Evolutionary conservation across 768 basidiomycete species (phyloP).

Genomic region (Trametes punicea): DNA sequence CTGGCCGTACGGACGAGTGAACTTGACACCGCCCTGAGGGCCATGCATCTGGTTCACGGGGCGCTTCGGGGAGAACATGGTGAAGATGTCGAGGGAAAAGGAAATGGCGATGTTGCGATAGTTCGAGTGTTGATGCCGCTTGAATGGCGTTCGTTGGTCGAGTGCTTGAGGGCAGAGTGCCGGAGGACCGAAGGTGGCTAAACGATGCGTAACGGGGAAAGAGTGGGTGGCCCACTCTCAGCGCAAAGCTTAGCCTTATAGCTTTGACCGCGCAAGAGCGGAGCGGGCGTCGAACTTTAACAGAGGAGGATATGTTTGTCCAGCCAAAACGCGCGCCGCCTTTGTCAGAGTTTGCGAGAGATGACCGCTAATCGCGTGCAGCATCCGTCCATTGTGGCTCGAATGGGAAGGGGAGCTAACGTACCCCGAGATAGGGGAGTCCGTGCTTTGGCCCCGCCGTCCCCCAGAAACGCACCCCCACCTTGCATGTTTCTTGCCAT

Average conservation of each 20-base stretch:
- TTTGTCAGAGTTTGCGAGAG: too few relatives aligned
- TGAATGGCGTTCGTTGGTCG: background rate
- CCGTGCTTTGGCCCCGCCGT: too few relatives aligned
- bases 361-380: too few relatives aligned
- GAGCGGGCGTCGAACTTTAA: too few relatives aligned
- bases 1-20: constrained; percentile 3
- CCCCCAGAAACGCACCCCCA: too few relatives aligned
- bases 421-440: too few relatives aligned
- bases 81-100: background rate
- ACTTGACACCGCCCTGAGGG: background rate
- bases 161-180: background rate
- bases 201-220: background rate
- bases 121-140: background rate
- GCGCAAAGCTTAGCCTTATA: background rate
- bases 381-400: too few relatives aligned
- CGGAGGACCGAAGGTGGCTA: background rate
- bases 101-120: background rate
- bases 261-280: background rate
- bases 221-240: background rate
- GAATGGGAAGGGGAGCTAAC: too few relatives aligned
- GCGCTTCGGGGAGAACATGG: background rate
- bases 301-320: too few relatives aligned
- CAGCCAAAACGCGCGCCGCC: too few relatives aligned
- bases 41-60: background rate
- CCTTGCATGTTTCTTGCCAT: too few relatives aligned